Evolutionary conservation across 192 early-diverging fungal genomes (phyloP), one percentile per base, ranked within the genome.

Genomic region (Linderina pennispora): DNA sequence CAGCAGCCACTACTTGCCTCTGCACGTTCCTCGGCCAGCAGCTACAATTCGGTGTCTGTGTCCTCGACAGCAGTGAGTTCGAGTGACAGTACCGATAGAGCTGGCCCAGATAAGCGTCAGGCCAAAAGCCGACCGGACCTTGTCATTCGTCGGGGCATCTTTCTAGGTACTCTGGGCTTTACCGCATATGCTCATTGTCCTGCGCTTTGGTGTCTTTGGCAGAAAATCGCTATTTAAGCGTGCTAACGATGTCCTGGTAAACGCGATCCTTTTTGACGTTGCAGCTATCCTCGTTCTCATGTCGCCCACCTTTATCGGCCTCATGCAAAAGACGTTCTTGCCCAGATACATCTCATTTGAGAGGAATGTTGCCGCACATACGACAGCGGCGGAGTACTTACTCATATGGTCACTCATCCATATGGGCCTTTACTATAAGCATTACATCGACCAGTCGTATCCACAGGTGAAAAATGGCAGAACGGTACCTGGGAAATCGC

Each of bases 231-330:
- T n/a, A n/a, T n/a, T n/a, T n/a, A n/a, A n/a, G n/a, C n/a, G n/a
- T n/a, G n/a, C n/a, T n/a, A 60, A 65, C 32, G 34, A 15, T 15
- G 45, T 49, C 7, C 39, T 50, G 4, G 65, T 55, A 52, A 40
- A 38, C 7, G 37, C 56, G 24, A 65, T 53, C 13, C 16, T 65
- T 31, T 58, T 84, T 36, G 78, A 80, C 26, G 36, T 82, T 33
- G 86, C 79, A 16, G 62, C 90, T 11, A 78, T 94, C 41, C 71
- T 92, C 19, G 72, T 93, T 40, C 85, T 89, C 20, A 87, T 94
- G 56, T 93, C 88, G 55, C 75, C 87, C 8, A 93, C 86, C 16
- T 61, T 81, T 16, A 55, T 87, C 38, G 50, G 59, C 8, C 54
- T 76, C 17, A 45, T 83, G 8, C 72, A 78, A 3, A 63, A 63